Evolutionary conservation across 2,329 filamentous ascomycete genomes (phyloP), one percentile per base, ranked within the genome.

Genomic region (Uncinocarpus reesii): DNA sequence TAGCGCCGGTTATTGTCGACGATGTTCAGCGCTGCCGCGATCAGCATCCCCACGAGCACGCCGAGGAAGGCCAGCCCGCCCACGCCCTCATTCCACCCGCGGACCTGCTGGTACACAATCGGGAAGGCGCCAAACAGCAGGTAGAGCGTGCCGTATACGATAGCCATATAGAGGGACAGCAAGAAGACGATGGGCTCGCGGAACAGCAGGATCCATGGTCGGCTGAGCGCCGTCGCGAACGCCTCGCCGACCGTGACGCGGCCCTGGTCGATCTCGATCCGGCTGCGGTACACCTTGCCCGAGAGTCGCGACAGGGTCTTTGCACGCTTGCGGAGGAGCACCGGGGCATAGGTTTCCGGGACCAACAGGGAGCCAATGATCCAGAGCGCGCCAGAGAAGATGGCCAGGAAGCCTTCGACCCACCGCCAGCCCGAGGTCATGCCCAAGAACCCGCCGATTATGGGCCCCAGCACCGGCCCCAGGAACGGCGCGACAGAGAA

Each of bases 131-230:
- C 72, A 55, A 81, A 80, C 57, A 79, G 70, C 60, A 78, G 68
- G 59, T 77, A 79, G 3, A 78, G 60, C 0, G 73, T 76, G 18
- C 59, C 48, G 37, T 53, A 54, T 8, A 56, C 45, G 56, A 75
- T 80, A 49, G 80, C 79, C 69, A 82, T 76, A 67, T 84, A 86
- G 21, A 85, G 68, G 31, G 75, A 77, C 2, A 79, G 70, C 7
- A 84, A 66, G 8, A 83, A 61, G 20, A 84, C 78, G 53, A 84
- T 86, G 1, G 83, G 83, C 59, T 86, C 83, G 48, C 69, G 68
- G 69, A 86, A 81, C 6, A 86, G 72, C 45, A 86, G 72, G 38
- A 81, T 68, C 79, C 81, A 83, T 1, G 83, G 83, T 2, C 83
- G 73, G 42, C 74, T 70, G n/a, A 84, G 68, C 3, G 77, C 73